Percentiles rank a stretch among this genome's conserved stretches.
These are phyloP conservation scores for Arthrobotrys sphaeroides DNA, from an alignment of 2,329 filamentous ascomycete species.

Conservation along the genomic window DNA sequence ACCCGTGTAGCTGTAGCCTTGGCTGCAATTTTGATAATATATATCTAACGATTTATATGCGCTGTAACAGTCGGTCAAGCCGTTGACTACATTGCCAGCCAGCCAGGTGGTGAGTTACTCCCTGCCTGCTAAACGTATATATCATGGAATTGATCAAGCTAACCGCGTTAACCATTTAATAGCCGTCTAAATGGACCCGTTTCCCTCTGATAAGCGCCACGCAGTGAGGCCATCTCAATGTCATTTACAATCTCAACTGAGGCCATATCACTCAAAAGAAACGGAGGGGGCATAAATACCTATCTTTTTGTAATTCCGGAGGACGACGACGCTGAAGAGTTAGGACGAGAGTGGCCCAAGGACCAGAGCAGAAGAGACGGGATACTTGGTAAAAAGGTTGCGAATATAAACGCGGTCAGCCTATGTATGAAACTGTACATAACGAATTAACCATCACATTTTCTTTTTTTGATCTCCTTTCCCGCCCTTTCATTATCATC, in stretches of 20 bases:
- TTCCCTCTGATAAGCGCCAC: background rate
- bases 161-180: constrained; percentile 57
- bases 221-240: background rate
- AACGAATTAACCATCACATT: constrained; percentile 49
- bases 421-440: constrained; percentile 40
- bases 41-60: constrained; percentile 46
- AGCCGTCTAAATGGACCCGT: constrained; percentile 57
- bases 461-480: background rate
- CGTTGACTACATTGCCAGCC: constrained; percentile 89
- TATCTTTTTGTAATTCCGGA: background rate
- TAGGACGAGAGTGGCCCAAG: no score
- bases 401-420: constrained; percentile 9
- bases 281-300: background rate
- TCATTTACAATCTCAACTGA: background rate
- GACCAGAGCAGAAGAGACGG: background rate
- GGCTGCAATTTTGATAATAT: no score
- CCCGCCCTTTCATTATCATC: background rate
- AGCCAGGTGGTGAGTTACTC: constrained; percentile 83
- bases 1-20: background rate
- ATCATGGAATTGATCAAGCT: background rate
- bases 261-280: background rate
- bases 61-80: constrained; percentile 80
- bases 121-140: constrained; percentile 16
- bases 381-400: constrained; percentile 6
- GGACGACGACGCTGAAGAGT: background rate